Conservation (phyloP, 352 stramenopile species). For the Phytophthora lateralis region DNA sequence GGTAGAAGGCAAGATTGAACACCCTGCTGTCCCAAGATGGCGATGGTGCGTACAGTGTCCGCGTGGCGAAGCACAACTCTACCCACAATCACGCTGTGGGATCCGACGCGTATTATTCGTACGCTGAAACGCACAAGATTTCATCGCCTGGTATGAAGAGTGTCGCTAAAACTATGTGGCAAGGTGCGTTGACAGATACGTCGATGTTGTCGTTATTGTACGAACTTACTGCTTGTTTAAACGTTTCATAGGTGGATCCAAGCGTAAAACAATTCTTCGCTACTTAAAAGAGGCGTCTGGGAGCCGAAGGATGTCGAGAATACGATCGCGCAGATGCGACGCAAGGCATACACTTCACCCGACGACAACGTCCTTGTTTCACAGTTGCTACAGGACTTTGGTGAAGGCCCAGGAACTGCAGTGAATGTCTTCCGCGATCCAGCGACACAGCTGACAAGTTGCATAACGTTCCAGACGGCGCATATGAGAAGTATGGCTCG, state of each 20-base stretch:
- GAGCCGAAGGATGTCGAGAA: conserved; percentile 16
- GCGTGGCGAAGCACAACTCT: not conserved
- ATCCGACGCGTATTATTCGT: not conserved
- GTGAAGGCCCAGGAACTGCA: conserved; percentile 14
- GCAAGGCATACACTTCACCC: not conserved
- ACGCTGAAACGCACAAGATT: not conserved
- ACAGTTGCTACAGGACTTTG: conserved; percentile 4
- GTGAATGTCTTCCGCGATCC: conserved; percentile 15
- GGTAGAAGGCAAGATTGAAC: not conserved
- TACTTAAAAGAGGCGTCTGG: conserved; percentile 9
- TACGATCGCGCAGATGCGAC: conserved; percentile 8
- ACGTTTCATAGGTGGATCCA: conserved; percentile 6
- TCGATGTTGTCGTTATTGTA: no score
- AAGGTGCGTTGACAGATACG: not conserved
- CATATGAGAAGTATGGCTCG: conserved; percentile 6
- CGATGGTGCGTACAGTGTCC: not conserved
- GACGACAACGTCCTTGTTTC: conserved; percentile 10
- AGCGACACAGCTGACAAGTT: not conserved
- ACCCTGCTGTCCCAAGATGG: not conserved
- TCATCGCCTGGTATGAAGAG: not conserved
- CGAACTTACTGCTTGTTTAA: not conserved
- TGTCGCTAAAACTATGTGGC: not conserved
- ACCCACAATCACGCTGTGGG: conserved; percentile 3
- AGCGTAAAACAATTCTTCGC: conserved; percentile 5
- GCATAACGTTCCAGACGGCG: conserved; percentile 16